Percentiles rank a stretch among this genome's conserved stretches.
These are phyloP conservation scores for Sporothrix brunneoviolacea DNA, from an alignment of 2,329 filamentous ascomycete species.

Conservation along the genomic window DNA sequence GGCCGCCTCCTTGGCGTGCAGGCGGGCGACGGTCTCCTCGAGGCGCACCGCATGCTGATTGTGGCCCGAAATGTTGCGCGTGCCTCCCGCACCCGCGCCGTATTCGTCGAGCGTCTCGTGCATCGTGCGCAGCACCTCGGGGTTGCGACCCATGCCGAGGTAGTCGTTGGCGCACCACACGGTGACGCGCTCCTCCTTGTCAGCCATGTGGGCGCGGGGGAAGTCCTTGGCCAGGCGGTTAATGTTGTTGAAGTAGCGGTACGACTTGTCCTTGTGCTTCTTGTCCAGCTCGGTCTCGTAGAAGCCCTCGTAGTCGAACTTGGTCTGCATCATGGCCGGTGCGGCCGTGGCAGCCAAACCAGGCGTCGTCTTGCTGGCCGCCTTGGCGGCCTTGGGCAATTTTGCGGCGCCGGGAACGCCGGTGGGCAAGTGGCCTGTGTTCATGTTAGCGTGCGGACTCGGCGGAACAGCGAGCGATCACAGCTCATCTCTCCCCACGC, in stretches of 20 bases:
- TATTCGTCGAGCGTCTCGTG: conserved; percentile 92
- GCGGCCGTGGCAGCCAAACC: conserved; percentile 8
- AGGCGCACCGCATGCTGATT: conserved; percentile 87
- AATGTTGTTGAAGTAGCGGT: conserved; percentile 99
- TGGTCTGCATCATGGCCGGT: conserved; percentile 33
- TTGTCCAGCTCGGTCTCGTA: conserved; percentile 87
- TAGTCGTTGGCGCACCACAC: conserved; percentile 99
- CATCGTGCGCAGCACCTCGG: conserved; percentile 81
- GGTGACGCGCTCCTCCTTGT: conserved; percentile 76
- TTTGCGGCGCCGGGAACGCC: conserved; percentile 18
- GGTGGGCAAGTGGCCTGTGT: conserved; percentile 31
- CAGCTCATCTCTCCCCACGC: no score
- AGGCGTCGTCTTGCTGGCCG: neutral
- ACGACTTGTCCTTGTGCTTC: conserved; percentile 99
- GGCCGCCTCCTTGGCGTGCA: conserved; percentile 87
- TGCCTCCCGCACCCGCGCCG: conserved; percentile 89
- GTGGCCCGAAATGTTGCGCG: conserved; percentile 95
- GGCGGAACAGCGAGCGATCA: no score
- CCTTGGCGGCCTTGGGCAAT: conserved; percentile 8
- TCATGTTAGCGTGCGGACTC: neutral
- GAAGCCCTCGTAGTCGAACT: conserved; percentile 87
- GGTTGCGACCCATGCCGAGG: conserved; percentile 92
- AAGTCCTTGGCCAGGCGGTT: conserved; percentile 96
- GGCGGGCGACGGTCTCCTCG: conserved; percentile 73
- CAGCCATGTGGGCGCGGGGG: conserved; percentile 84